Conservation (phyloP, 345 rosid genomes). For the Turnera subulata region DNA sequence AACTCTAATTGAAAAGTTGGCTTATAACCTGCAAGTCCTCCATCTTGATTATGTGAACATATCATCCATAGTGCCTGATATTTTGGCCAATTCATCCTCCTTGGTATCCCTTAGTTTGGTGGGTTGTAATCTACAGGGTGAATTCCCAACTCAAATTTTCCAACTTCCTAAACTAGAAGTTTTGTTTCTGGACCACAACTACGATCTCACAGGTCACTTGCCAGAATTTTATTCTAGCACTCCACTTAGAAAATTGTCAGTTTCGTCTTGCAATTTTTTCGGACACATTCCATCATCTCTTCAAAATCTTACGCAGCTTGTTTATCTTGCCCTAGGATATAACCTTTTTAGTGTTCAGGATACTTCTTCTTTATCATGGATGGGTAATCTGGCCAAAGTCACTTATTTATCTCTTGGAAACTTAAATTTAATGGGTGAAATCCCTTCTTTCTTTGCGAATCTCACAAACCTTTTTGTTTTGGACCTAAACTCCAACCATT, state of each 20-base stretch:
- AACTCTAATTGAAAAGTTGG: too few species aligned
- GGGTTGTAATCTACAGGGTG: too few species aligned
- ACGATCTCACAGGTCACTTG: too few species aligned
- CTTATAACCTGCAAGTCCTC: too few species aligned
- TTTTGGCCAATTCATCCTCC: too few species aligned
- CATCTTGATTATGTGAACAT: too few species aligned
- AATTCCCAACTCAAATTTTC: too few species aligned
- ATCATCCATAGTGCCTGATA: too few species aligned
- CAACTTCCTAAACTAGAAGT: too few species aligned
- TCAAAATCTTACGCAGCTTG: conserved; percentile 4
- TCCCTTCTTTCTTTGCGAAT: too few species aligned
- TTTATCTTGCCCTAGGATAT: background rate
- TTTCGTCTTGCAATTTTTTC: background rate
- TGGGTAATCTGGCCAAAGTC: background rate
- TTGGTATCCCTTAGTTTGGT: too few species aligned
- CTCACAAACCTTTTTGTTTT: conserved; percentile 2
- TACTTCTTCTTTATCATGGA: background rate
- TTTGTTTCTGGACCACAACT: too few species aligned
- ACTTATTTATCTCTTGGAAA: background rate
- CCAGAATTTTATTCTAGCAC: background rate
- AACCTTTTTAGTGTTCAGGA: background rate
- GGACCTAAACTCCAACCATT: background rate
- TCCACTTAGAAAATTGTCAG: background rate
- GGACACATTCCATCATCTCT: conserved; percentile 8
- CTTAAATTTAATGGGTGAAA: conserved; percentile 17